phyloP scores from a whole-genome alignment of 2,329 filamentous ascomycete genomes.

The Colletotrichum sp. region DNA sequence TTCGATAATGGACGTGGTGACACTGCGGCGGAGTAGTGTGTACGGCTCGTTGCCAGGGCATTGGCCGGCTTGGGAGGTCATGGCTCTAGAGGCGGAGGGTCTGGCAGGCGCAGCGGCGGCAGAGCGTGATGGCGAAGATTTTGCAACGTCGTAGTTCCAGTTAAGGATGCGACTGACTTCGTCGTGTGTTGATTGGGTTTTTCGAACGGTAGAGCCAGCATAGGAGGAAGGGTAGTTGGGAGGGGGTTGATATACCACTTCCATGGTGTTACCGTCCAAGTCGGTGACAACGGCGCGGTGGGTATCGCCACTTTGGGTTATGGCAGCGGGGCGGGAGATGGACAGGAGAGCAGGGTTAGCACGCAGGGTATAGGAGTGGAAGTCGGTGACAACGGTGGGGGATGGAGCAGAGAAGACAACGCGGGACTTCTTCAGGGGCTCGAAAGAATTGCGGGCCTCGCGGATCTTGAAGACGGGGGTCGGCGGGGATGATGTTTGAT shows the following conservation, averaged over 20 bases:
- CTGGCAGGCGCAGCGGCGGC: background rate
- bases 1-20: constrained; percentile 39
- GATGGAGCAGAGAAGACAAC: constrained; percentile 74
- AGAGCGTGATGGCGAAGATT: background rate
- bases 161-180: constrained; percentile 50
- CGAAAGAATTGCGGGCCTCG: constrained; percentile 42
- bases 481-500: constrained; percentile 28
- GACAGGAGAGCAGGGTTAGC: constrained; percentile 58
- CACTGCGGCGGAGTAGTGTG: constrained; percentile 33
- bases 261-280: constrained; percentile 83
- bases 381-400: constrained; percentile 69
- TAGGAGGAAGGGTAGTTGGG: constrained; percentile 37
- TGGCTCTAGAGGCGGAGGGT: constrained; percentile 13
- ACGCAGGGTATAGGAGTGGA: constrained; percentile 72
- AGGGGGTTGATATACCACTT: constrained; percentile 67
- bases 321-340: constrained; percentile 50
- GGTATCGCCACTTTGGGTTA: constrained; percentile 35
- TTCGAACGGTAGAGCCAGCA: constrained; percentile 36
- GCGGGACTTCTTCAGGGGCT: constrained; percentile 46
- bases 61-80: constrained; percentile 25
- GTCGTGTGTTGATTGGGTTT: constrained; percentile 39
- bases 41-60: constrained; percentile 28
- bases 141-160: constrained; percentile 54
- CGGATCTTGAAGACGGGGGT: constrained; percentile 51
- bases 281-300: constrained; percentile 68